Conservation (phyloP, 2,329 filamentous ascomycete species). For the Incumbomyces delicatus region DNA sequence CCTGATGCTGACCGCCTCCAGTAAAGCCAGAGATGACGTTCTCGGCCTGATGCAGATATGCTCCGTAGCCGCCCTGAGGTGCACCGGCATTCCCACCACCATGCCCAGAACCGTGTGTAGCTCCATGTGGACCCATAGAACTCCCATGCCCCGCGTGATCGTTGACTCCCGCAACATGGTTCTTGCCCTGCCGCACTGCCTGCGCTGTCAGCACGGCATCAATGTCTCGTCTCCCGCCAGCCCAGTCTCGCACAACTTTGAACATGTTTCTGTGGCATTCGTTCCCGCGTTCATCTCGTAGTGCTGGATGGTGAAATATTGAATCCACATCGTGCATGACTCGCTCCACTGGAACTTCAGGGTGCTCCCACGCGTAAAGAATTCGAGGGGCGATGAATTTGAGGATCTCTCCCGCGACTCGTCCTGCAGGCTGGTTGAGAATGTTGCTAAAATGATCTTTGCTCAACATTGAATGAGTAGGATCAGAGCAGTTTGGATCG, state of each 20-base stretch:
- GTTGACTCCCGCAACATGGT: constrained; percentile 48
- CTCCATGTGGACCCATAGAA: constrained; percentile 4
- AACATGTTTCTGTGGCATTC: constrained; percentile 88
- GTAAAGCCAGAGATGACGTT: constrained; percentile 5
- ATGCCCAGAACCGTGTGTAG: not conserved
- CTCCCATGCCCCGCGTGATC: constrained; percentile 9
- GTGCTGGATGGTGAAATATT: constrained; percentile 83
- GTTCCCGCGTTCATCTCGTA: constrained; percentile 57
- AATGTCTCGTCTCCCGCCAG: constrained; percentile 56
- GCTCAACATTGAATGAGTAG: constrained; percentile 72
- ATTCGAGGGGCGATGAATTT: constrained; percentile 82
- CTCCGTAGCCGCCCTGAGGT: constrained; percentile 4
- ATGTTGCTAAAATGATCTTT: constrained; percentile 79
- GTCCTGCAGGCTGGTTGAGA: constrained; percentile 66
- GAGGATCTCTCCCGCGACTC: constrained; percentile 63
- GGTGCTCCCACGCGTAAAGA: constrained; percentile 87
- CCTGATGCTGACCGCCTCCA: not conserved
- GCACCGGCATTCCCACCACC: not conserved
- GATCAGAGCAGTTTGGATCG: constrained; percentile 63
- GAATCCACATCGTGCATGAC: constrained; percentile 71
- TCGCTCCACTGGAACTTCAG: constrained; percentile 69
- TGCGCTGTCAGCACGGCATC: constrained; percentile 71
- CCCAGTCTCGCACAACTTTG: constrained; percentile 71
- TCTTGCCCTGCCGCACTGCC: constrained; percentile 72
- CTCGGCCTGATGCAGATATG: constrained; percentile 6